A percentile compares a stretch with the other conserved stretches of the same genome.
Conservation (phyloP, 495 filamentous ascomycete genomes). For the Aspergillus kassunensis region DNA sequence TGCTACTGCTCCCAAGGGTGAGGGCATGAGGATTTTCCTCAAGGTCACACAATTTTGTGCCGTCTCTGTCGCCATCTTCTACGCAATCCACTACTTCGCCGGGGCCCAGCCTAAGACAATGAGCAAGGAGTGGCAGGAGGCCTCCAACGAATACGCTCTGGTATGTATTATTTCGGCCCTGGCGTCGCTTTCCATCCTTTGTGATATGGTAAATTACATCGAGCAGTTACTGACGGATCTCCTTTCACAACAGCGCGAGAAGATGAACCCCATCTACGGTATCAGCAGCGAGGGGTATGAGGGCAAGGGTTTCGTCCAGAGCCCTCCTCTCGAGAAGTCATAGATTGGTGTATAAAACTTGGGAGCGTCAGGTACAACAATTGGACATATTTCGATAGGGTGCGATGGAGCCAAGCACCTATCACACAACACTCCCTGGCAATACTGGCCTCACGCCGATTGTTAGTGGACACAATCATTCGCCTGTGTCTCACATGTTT, state of each 20-base stretch:
- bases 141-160: slow-evolving; percentile 84
- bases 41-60: slow-evolving; percentile 63
- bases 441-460: slow-evolving; percentile 18
- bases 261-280: slow-evolving; percentile 86
- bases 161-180: too few species aligned
- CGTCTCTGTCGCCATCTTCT: slow-evolving; percentile 62
- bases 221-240: slow-evolving; percentile 8
- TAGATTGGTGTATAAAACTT: slow-evolving; percentile 24
- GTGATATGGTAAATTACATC: too few species aligned
- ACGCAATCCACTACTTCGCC: slow-evolving; percentile 58
- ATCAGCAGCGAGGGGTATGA: slow-evolving; percentile 73
- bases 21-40: slow-evolving; percentile 66
- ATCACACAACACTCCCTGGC: slow-evolving; percentile 14
- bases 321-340: slow-evolving; percentile 45
- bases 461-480: slow-evolving; percentile 19
- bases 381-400: slow-evolving; percentile 14
- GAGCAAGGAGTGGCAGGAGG: slow-evolving; percentile 93
- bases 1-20: slow-evolving; percentile 72
- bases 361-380: slow-evolving; percentile 25
- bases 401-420: slow-evolving; percentile 8
- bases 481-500: slow-evolving; percentile 35
- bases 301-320: slow-evolving; percentile 82
- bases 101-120: slow-evolving; percentile 75
- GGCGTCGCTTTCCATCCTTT: too few species aligned
- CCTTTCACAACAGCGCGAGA: slow-evolving; percentile 59